Base-by-base conservation (phyloP, 805 yeast genomes). In the Pichia rugopelliculosa region DNA sequence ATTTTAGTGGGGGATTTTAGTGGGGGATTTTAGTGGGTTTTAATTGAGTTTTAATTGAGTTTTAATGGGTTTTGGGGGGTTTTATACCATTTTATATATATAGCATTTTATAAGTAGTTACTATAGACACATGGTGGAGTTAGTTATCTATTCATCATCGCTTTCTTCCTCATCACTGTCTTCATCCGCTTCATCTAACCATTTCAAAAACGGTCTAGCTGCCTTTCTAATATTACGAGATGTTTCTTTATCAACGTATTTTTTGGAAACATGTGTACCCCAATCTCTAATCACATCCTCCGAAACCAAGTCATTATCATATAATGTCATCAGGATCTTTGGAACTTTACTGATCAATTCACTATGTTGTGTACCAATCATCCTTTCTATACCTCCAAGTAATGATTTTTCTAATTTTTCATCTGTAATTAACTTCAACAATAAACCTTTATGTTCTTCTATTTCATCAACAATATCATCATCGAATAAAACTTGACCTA, bases 211-310 rank as follows among this genome's bases (percentile, higher is more conserved):
- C 26, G 98, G 96, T 70, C 89, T 90, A 52, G 97, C 97, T 41
- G 96, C 93, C 70, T 82, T 87, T 69, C 96, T 86, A 44, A 90
- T 96, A 76, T 87, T 91, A 73, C 91, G 91, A 45, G 95, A 84
- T 30, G 81, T 75, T 41, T 88, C 95, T 72, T 91, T 93, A 52
- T 95, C 86, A 51, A 93, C 96, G 60, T 83, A 93, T 68, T 89
- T 90, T 74, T 89, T 89, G 45, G 96, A 85, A 42, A 87, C 90
- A 69, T 81, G 89, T 45, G 91, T 77, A 61, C 96, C 97, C 88
- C 96, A 93, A 42, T 77, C 77, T 58, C 75, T 65, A 44, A 88
- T 76, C 39, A 78, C 85, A 49, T 86, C 96, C 70, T 93, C 99
- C 43, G 87, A 78, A 42, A 87, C 71, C 50, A 93, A 69, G 57